Evolutionary conservation across 2,329 filamentous ascomycete species (phyloP).

Genomic region (Paraconiothyrium brasiliense): DNA sequence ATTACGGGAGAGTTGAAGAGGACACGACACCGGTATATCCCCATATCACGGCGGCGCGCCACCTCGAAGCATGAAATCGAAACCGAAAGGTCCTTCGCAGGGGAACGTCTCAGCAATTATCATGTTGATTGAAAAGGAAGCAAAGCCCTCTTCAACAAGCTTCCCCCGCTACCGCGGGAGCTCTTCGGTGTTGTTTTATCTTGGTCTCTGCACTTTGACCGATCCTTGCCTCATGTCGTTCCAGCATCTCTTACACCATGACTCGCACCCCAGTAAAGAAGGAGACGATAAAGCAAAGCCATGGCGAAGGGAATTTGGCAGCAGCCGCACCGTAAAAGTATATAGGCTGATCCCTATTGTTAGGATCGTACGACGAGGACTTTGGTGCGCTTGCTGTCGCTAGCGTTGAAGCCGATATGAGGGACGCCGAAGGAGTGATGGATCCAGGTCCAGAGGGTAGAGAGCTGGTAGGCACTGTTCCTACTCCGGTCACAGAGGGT

Average conservation of each 20-base stretch:
- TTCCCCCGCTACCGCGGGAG: background rate
- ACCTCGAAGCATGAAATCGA: background rate
- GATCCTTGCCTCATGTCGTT: background rate
- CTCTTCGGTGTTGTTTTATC: background rate
- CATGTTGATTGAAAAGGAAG: too few species aligned
- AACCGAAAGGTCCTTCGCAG: background rate
- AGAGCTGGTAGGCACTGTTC: too few species aligned
- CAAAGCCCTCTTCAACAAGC: background rate
- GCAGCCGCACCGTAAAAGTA: background rate
- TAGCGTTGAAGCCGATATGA: background rate
- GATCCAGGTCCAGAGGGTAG: background rate
- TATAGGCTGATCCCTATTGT: background rate
- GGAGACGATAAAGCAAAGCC: background rate
- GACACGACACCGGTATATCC: background rate
- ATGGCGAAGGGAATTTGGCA: background rate
- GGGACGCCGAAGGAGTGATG: background rate
- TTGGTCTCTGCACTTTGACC: background rate
- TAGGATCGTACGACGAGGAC: background rate
- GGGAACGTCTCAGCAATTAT: background rate
- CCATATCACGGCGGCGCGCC: background rate
- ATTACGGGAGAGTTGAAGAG: background rate
- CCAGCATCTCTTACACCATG: background rate
- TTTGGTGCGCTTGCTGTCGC: background rate
- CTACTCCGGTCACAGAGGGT: too few species aligned
- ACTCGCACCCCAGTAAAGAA: background rate